Evolutionary conservation across 495 filamentous ascomycete species (phyloP), one percentile per base, ranked within the genome.

Genomic region (Talaromyces adpressus): DNA sequence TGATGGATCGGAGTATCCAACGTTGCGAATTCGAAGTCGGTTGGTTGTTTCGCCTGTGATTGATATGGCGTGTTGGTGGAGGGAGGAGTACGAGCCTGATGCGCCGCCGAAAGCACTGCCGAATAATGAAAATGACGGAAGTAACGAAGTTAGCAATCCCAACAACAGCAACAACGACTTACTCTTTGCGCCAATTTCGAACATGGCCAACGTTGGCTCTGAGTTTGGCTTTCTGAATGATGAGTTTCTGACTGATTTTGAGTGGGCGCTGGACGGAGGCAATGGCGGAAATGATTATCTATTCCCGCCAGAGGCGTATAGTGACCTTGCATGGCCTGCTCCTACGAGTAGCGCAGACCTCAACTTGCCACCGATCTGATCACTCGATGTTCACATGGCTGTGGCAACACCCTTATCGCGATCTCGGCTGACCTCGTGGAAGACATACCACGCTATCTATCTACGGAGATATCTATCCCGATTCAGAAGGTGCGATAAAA

Each of bases 41-140:
- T 67, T 82, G 6, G 70, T 73, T 0, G 67, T 79, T 8, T 77
- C 77, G 61, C 70, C 73, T 9, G 70, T 81, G 8, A 65, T 81
- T n/a, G 80, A 82, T 65, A 63, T 75, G 20, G 69, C 80, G 6
- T 80, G 78, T 77, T 82, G 79, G 79, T 82, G 77, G 77, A 71
- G 76, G 18, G 76, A 81, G 62, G 80, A 82, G 62, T 80, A 74
- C 54, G 76, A 77, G 56, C 67, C 71, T 4, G 70, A 72, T 12
- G 65, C 69, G 16, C 67, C 72, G 25, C 16, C 52, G 11, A 57
- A 63, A 51, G 39, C 59, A 14, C 61, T 65, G 0, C 59, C 2
- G 9, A 27, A 32, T 18, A 25, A 57, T 59, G 25, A 67, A 34
- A 57, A 65, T 64, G 20, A 36, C 27, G 30, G 0, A 1, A 53